phyloP scores from a whole-genome alignment of 257 asterid genomes.

The Solanum virginianum region DNA sequence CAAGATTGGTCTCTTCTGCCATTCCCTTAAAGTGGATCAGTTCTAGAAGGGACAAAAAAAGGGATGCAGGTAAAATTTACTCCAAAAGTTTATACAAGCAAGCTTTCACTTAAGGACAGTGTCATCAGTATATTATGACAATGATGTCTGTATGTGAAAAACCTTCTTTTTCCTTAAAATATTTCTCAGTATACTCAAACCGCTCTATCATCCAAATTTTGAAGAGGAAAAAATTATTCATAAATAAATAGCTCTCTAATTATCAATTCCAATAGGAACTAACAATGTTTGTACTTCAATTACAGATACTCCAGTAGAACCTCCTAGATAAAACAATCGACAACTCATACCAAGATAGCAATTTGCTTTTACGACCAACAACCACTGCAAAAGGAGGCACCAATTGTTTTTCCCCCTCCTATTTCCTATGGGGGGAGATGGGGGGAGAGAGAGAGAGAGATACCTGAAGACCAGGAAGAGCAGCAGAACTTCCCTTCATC shows the following conservation, averaged over 20 bases:
- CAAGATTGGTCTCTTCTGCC: neutral
- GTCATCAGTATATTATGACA: neutral
- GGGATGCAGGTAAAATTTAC: neutral
- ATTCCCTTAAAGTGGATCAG: neutral
- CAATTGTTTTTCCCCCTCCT: neutral
- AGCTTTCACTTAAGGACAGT: neutral
- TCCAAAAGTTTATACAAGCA: neutral
- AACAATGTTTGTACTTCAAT: neutral
- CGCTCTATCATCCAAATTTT: neutral
- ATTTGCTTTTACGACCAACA: neutral
- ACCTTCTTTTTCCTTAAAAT: neutral
- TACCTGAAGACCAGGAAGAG: slow-evolving; percentile 77
- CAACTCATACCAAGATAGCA: neutral
- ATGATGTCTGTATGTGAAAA: neutral
- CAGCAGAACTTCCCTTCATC: slow-evolving; percentile 90
- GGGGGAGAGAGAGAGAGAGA: neutral
- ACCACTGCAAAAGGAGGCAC: neutral
- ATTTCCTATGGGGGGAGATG: neutral
- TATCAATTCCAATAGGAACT: neutral
- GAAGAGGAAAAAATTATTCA: neutral
- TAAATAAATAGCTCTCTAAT: neutral
- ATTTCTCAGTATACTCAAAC: neutral
- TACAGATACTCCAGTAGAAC: neutral
- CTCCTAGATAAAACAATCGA: neutral
- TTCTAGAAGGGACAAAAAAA: neutral